Percentiles rank a stretch among this genome's conserved stretches.
Evolutionary conservation across 2,329 filamentous ascomycete genomes (phyloP).

Genomic region (Cladophialophora exuberans): DNA sequence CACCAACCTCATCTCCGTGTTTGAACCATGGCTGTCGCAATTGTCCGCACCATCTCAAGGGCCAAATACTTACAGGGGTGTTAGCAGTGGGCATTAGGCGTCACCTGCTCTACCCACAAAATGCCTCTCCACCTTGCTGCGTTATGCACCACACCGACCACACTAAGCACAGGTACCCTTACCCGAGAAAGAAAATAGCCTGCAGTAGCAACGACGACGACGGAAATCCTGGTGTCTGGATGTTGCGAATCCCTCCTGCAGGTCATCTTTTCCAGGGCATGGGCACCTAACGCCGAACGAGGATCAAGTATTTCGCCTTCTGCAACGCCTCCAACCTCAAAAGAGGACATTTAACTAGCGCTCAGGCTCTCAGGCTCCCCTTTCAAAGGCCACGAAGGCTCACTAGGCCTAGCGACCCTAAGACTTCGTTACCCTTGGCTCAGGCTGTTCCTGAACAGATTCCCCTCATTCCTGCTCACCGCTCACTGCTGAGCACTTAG

Average conservation of each 20-base stretch:
- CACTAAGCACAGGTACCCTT: background rate
- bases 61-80: background rate
- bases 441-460: slow-evolving; percentile 4
- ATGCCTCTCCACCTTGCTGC: slow-evolving; percentile 6
- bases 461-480: slow-evolving; percentile 13
- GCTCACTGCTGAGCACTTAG: no score
- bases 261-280: background rate
- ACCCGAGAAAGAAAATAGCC: background rate
- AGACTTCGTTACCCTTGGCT: slow-evolving; percentile 9
- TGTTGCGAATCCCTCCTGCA: background rate
- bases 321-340: slow-evolving; percentile 7
- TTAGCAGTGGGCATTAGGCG: background rate
- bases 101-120: slow-evolving; percentile 1
- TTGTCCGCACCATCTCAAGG: slow-evolving; percentile 8
- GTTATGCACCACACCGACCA: background rate
- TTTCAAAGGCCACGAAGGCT: no score
- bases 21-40: slow-evolving; percentile 13
- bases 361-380: slow-evolving; percentile 2
- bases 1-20: slow-evolving; percentile 11
- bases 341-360: background rate
- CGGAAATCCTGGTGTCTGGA: slow-evolving; percentile 1
- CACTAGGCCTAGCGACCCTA: no score
- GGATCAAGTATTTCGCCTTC: slow-evolving; percentile 6
- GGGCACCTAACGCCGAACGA: background rate
- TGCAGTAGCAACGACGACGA: slow-evolving; percentile 6